phyloP scores from a whole-genome alignment of 129 eudicot species.

The Centaurea solstitialis region DNA sequence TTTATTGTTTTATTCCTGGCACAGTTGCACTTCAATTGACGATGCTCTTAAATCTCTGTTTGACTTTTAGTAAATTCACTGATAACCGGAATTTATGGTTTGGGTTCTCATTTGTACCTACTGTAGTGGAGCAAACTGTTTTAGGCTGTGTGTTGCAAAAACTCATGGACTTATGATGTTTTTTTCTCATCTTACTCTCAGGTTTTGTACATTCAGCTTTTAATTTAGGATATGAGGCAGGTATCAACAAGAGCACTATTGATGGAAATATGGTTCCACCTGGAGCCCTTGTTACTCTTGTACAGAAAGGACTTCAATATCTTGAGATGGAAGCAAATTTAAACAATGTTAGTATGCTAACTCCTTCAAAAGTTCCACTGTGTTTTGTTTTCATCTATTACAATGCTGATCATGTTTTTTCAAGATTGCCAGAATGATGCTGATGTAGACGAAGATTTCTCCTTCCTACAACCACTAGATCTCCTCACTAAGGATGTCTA shows the following conservation, averaged over 20 bases:
- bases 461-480: conserved; percentile 51
- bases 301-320: conserved; percentile 59
- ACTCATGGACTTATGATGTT: conserved; percentile 7
- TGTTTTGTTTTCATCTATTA: not conserved
- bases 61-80: no score
- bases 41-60: no score
- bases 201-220: conserved; percentile 67
- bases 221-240: conserved; percentile 55
- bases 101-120: not conserved
- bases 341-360: conserved; percentile 45
- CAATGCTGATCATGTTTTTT: conserved; percentile 21
- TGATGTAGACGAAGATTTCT: conserved; percentile 55
- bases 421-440: conserved; percentile 42
- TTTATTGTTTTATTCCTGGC: no score
- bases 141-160: not conserved
- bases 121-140: not conserved
- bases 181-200: conserved; percentile 31
- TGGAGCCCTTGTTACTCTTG: conserved; percentile 53
- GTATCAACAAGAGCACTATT: conserved; percentile 32
- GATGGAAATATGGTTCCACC: conserved; percentile 56
- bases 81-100: not conserved
- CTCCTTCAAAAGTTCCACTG: not conserved
- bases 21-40: no score
- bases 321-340: conserved; percentile 65
- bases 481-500: conserved; percentile 58